A percentile compares a stretch with the other conserved stretches of the same genome.
phyloP scores from a whole-genome alignment of 768 basidiomycete species.

The Rhodotorula paludigena region DNA sequence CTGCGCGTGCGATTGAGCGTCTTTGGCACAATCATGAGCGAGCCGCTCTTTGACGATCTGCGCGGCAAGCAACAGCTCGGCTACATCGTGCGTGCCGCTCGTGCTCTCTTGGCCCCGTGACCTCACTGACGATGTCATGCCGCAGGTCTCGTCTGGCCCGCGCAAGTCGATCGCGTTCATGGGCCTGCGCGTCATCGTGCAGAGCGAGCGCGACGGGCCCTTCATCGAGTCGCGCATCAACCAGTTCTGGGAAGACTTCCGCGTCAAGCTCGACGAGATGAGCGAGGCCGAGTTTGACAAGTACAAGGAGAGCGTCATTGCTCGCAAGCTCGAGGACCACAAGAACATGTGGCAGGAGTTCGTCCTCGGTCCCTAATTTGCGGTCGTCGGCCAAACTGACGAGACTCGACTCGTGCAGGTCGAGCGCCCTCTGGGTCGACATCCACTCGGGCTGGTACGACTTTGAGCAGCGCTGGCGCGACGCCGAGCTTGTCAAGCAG shows the following conservation, averaged over 20 bases:
- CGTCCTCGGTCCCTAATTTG: neutral
- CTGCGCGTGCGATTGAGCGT: conserved; percentile 65
- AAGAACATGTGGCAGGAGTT: conserved; percentile 84
- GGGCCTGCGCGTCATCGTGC: conserved; percentile 76
- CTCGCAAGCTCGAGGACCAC: conserved; percentile 73
- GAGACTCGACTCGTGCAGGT: conserved; percentile 18
- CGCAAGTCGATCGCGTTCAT: conserved; percentile 63
- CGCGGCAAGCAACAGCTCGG: conserved; percentile 94
- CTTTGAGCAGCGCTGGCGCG: conserved; percentile 78
- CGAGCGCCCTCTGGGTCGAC: conserved; percentile 61
- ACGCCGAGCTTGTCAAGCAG: conserved; percentile 60
- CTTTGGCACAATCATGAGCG: conserved; percentile 76
- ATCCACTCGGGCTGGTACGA: conserved; percentile 77
- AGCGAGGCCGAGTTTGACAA: conserved; percentile 64
- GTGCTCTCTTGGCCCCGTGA: too few species aligned
- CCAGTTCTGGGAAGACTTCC: conserved; percentile 74
- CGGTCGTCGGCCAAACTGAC: neutral
- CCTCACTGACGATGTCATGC: conserved; percentile 41
- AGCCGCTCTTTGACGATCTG: conserved; percentile 83
- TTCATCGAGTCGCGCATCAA: conserved; percentile 86
- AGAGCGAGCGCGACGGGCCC: conserved; percentile 73
- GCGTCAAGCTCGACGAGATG: conserved; percentile 64
- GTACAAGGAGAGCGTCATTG: conserved; percentile 70
- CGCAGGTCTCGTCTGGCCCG: conserved; percentile 44
- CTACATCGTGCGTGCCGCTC: conserved; percentile 63